Evolutionary conservation across 2,329 filamentous ascomycete species (phyloP).

Genomic region (Neonectria magnoliae): DNA sequence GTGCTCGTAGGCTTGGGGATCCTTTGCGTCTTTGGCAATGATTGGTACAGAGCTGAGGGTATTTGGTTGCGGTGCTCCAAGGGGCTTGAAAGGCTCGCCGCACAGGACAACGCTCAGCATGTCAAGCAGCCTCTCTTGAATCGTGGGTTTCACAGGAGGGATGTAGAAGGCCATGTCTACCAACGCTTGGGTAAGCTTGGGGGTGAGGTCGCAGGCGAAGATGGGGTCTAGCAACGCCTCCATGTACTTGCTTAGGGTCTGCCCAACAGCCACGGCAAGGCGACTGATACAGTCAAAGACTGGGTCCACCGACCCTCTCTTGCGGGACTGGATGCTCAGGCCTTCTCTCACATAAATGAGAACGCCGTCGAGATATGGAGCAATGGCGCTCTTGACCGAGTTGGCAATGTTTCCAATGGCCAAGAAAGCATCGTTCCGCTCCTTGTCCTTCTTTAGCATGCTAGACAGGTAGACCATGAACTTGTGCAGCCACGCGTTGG

Average conservation of each 20-base stretch:
- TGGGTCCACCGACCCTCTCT: conserved; percentile 73
- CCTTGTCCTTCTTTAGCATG: conserved; percentile 94
- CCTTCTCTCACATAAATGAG: conserved; percentile 94
- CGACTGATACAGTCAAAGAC: conserved; percentile 99
- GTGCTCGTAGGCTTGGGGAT: conserved; percentile 82
- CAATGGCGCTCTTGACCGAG: conserved; percentile 93
- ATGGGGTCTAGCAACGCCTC: conserved; percentile 94
- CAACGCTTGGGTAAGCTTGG: conserved; percentile 91
- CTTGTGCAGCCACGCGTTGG: conserved; percentile 85
- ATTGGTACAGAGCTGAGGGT: conserved; percentile 83
- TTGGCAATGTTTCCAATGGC: conserved; percentile 97
- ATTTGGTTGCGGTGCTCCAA: conserved; percentile 87
- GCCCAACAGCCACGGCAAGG: conserved; percentile 92
- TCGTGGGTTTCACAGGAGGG: conserved; percentile 89
- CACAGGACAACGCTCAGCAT: conserved; percentile 95
- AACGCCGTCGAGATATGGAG: conserved; percentile 93
- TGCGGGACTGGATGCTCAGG: conserved; percentile 79
- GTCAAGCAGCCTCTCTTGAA: conserved; percentile 92
- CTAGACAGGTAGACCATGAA: conserved; percentile 97
- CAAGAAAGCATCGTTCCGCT: conserved; percentile 92
- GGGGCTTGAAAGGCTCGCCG: conserved; percentile 88
- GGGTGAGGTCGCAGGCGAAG: conserved; percentile 93
- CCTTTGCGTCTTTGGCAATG: conserved; percentile 87
- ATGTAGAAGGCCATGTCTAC: conserved; percentile 99
- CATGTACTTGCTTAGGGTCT: conserved; percentile 98